Evolutionary conservation across 495 filamentous ascomycete genomes (phyloP).

Genomic region (Tuber umbilicatum): DNA sequence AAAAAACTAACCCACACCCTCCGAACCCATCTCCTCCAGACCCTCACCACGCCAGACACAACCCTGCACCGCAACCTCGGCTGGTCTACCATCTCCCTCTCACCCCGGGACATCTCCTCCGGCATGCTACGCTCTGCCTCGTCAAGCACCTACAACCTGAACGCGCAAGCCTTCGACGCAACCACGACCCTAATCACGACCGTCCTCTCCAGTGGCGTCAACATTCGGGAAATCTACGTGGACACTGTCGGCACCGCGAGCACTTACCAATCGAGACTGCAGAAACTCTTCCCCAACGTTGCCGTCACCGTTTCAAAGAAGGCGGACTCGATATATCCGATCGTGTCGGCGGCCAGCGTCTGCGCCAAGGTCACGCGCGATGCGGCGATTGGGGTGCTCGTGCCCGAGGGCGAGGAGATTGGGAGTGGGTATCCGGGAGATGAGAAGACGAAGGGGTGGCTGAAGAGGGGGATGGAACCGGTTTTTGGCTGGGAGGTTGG

Average conservation of each 20-base stretch:
- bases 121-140: slow-evolving; percentile 42
- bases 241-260: slow-evolving; percentile 84
- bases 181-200: slow-evolving; percentile 76
- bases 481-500: slow-evolving; percentile 84
- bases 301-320: slow-evolving; percentile 90
- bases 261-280: slow-evolving; percentile 75
- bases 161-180: slow-evolving; percentile 95
- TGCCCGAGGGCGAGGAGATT: slow-evolving; percentile 52
- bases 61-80: slow-evolving; percentile 23
- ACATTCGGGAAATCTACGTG: slow-evolving; percentile 83
- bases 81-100: slow-evolving; percentile 31
- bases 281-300: slow-evolving; percentile 71
- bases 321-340: slow-evolving; percentile 87
- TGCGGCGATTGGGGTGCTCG: slow-evolving; percentile 71
- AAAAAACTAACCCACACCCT: slow-evolving; percentile 38
- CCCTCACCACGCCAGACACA: slow-evolving; percentile 14
- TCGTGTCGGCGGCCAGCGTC: slow-evolving; percentile 86
- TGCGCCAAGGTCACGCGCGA: slow-evolving; percentile 95
- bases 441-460: slow-evolving; percentile 69
- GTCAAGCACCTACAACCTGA: slow-evolving; percentile 71
- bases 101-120: slow-evolving; percentile 42
- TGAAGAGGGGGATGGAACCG: slow-evolving; percentile 78
- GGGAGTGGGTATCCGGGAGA: slow-evolving; percentile 93
- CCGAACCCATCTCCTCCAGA: slow-evolving; percentile 24
- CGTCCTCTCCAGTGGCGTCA: slow-evolving; percentile 66